Evolutionary conservation across 78 protist species (phyloP).

Genomic region (Planoprotostelium fungivorum): DNA sequence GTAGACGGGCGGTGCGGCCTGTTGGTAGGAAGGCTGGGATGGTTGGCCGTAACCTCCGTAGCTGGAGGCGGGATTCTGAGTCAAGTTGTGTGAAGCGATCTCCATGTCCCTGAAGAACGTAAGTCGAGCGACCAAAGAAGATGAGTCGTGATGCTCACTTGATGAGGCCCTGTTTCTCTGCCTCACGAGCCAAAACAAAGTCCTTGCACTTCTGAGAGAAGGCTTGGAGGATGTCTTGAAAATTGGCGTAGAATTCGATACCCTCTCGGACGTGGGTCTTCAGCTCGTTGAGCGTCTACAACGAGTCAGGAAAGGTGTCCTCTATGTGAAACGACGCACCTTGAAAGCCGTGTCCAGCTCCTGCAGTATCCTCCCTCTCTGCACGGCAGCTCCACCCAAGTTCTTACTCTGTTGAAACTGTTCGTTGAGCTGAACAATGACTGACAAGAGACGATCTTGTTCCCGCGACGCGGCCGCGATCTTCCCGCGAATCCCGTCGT

Average conservation of each 20-base stretch:
- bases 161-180: conserved; percentile 28
- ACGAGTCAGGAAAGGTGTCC: not conserved
- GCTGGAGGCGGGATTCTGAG: not conserved
- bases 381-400: conserved; percentile 15
- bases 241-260: conserved; percentile 43
- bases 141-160: not conserved
- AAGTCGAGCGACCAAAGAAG: not conserved
- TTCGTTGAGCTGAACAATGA: conserved; percentile 31
- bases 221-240: conserved; percentile 41
- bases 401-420: conserved; percentile 37
- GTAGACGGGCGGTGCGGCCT: not conserved
- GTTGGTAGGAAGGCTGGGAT: not conserved
- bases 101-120: not conserved
- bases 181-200: conserved; percentile 38
- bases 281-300: conserved; percentile 26
- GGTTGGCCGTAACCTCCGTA: not conserved
- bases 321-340: not conserved
- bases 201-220: conserved; percentile 34
- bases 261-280: conserved; percentile 58
- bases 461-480: conserved; percentile 27
- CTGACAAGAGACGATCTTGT: conserved; percentile 22
- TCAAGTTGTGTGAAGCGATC: not conserved
- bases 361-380: conserved; percentile 40
- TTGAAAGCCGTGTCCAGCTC: conserved; percentile 42
- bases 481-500: conserved; percentile 32